Percentiles rank a stretch among this genome's conserved stretches.
These are phyloP conservation scores for Starmerella riodocensis DNA, from an alignment of 805 yeast genomes.

Conservation along the genomic window DNA sequence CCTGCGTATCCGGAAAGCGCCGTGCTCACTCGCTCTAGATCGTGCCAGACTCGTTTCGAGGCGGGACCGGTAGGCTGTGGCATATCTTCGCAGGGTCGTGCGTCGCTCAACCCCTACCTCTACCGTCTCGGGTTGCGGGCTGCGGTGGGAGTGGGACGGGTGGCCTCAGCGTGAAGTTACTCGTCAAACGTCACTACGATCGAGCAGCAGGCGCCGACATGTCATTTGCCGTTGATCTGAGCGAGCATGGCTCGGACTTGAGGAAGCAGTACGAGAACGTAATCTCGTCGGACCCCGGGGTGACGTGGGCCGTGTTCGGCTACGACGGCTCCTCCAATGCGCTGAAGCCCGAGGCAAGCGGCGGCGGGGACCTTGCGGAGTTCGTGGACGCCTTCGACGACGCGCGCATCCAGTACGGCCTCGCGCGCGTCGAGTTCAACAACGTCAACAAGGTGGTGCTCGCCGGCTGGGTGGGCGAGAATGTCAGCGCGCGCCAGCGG, in stretches of 20 bases:
- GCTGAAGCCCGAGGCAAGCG: conserved; percentile 33
- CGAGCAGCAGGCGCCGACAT: conserved; percentile 11
- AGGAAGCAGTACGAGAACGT: conserved; percentile 65
- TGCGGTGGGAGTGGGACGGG: background rate
- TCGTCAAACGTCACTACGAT: background rate
- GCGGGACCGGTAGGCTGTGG: no score
- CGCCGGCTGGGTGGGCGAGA: conserved; percentile 90
- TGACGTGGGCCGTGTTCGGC: conserved; percentile 68
- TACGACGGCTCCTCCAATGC: conserved; percentile 44
- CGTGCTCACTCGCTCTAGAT: no score
- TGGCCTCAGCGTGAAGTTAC: conserved; percentile 2
- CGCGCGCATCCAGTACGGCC: conserved; percentile 78
- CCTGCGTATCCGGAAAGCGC: no score
- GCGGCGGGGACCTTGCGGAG: conserved; percentile 57
- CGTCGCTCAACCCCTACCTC: no score
- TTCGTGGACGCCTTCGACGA: conserved; percentile 75
- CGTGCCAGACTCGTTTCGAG: no score
- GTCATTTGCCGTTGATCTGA: conserved; percentile 35
- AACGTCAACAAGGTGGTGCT: conserved; percentile 78
- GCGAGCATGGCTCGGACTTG: conserved; percentile 63
- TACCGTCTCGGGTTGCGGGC: no score
- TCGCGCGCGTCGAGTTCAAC: conserved; percentile 75
- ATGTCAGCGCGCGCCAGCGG: conserved; percentile 50
- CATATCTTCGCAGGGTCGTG: no score
- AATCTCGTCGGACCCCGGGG: conserved; percentile 58